phyloP scores from a whole-genome alignment of 164 flowering plant genomes.

The Nymphaea thermarum region DNA sequence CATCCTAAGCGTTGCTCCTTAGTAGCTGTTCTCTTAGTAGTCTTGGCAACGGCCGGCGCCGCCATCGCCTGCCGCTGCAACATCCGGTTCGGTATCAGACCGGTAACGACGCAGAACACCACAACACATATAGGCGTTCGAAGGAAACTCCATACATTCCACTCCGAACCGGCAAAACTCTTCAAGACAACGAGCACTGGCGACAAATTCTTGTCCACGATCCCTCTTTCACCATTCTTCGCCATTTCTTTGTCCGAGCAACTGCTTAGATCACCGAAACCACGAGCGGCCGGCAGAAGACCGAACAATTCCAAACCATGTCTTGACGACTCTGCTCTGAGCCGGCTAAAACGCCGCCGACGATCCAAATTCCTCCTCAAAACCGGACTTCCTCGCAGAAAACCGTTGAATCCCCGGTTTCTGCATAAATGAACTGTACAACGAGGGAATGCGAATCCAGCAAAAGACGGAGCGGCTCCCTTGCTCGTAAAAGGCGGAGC shows the following conservation, averaged over 20 bases:
- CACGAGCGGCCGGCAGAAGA: neutral
- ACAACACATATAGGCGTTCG: conserved; percentile 25
- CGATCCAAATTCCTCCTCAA: neutral
- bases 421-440: neutral
- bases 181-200: neutral
- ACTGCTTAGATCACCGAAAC: neutral
- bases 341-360: neutral
- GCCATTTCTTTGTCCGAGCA: neutral
- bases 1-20: conserved; percentile 7
- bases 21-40: conserved; percentile 4
- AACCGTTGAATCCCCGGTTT: neutral
- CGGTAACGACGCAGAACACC: conserved; percentile 36
- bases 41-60: conserved; percentile 13
- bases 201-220: neutral
- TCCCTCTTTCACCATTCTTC: neutral
- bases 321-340: neutral
- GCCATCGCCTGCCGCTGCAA: conserved; percentile 33
- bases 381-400: neutral
- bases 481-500: neutral
- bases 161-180: neutral
- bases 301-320: neutral
- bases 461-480: neutral
- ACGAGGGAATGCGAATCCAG: neutral
- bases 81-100: conserved; percentile 27
- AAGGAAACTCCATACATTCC: conserved; percentile 5